Conservation (phyloP, 1,284 basidiomycete species). For the Rhizoctonia solani region DNA sequence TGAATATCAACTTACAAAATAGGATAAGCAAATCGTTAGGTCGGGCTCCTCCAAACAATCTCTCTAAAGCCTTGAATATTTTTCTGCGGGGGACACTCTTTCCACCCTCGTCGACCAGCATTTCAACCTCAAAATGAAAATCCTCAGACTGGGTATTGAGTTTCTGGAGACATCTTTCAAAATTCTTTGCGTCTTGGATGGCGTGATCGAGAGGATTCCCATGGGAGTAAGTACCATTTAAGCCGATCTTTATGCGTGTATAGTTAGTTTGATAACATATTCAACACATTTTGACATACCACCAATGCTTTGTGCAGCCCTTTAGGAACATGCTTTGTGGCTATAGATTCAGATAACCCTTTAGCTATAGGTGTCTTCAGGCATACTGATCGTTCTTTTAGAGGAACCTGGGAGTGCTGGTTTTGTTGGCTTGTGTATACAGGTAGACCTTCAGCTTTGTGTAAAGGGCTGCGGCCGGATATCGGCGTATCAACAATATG, state of each 20-base stretch:
- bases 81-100: background rate
- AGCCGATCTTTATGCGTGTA: conserved; percentile 15
- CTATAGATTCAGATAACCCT: background rate
- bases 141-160: no score
- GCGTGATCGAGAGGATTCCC: background rate
- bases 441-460: no score
- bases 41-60: conserved; percentile 8
- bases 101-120: background rate
- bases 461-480: no score
- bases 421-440: no score
- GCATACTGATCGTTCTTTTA: background rate
- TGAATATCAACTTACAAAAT: background rate
- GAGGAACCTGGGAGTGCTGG: no score
- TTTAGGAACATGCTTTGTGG: background rate
- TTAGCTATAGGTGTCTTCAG: background rate
- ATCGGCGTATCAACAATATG: no score
- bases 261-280: background rate
- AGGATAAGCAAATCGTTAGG: background rate
- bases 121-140: background rate
- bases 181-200: conserved; percentile 6
- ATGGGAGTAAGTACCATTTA: background rate
- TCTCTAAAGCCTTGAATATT: background rate
- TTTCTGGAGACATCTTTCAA: conserved; percentile 6
- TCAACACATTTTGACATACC: background rate
- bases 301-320: conserved; percentile 18